Evolutionary conservation across 2,329 filamentous ascomycete species (phyloP).

Genomic region (Chrysoporthe puriensis): DNA sequence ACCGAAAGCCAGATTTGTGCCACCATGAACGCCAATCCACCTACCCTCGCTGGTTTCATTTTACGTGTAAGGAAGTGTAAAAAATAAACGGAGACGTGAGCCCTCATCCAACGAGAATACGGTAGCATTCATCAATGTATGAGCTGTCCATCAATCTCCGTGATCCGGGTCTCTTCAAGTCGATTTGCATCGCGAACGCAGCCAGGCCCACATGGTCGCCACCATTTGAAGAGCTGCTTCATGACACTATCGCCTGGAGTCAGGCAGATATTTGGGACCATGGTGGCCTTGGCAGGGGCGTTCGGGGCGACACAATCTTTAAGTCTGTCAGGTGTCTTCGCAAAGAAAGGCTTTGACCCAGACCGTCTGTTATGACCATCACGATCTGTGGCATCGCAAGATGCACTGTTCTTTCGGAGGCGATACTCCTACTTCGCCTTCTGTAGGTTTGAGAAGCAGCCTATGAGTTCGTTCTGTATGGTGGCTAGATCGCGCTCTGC

Average conservation of each 20-base stretch:
- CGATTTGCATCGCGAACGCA: background rate
- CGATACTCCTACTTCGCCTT: background rate
- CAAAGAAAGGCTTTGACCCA: conserved; percentile 8
- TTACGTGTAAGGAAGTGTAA: background rate
- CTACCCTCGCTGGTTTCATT: conserved; percentile 8
- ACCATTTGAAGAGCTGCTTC: conserved; percentile 16
- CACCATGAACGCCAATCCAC: conserved; percentile 11
- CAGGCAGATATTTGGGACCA: background rate
- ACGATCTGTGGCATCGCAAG: background rate
- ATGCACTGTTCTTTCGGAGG: background rate
- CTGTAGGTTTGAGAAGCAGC: conserved; percentile 13
- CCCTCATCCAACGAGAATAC: background rate
- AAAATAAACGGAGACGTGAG: background rate
- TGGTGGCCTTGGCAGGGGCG: conserved; percentile 2
- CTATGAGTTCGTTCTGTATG: conserved; percentile 12
- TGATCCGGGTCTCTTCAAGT: background rate
- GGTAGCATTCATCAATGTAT: conserved; percentile 2
- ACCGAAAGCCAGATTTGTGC: background rate
- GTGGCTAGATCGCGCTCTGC: conserved; percentile 17
- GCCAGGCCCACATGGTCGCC: conserved; percentile 3
- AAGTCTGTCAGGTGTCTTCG: background rate
- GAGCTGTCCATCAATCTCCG: conserved; percentile 7
- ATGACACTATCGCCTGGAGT: conserved; percentile 9
- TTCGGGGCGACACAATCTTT: too few relatives aligned
- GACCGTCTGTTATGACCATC: background rate